A percentile compares a stretch with the other conserved stretches of the same genome.
phyloP scores from a whole-genome alignment of 495 filamentous ascomycete species.

The Rusavskia elegans region DNA sequence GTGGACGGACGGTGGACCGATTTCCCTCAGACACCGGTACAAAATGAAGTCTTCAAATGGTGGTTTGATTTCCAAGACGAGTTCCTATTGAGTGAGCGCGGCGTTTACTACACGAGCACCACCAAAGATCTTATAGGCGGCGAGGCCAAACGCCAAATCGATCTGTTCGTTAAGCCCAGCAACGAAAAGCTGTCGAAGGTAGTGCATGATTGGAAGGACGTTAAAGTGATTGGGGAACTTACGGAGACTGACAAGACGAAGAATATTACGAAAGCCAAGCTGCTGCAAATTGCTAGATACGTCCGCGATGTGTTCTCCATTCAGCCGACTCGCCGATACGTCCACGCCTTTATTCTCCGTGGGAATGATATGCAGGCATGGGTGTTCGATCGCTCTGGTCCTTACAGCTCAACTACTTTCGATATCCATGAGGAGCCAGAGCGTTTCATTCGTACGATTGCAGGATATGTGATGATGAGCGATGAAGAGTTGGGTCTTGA shows the following conservation, averaged over 20 bases:
- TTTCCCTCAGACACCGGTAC: constrained; percentile 3
- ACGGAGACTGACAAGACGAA: constrained; percentile 6
- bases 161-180: constrained; percentile 8
- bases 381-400: constrained; percentile 29
- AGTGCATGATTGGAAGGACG: constrained; percentile 8
- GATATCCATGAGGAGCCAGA: constrained; percentile 22
- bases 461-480: constrained; percentile 17
- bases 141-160: constrained; percentile 4
- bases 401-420: constrained; percentile 23
- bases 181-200: constrained; percentile 1
- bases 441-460: constrained; percentile 17
- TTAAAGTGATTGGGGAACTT: constrained; percentile 5
- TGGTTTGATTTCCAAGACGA: constrained; percentile 6
- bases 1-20: constrained; percentile 9
- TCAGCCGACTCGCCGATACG: constrained; percentile 6
- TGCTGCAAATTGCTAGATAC: constrained; percentile 9
- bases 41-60: constrained; percentile 6
- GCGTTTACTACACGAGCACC: constrained; percentile 7
- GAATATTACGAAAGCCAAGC: not conserved
- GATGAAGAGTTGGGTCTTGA: constrained; percentile 19
- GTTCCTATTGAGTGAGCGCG: not conserved
- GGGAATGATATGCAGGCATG: constrained; percentile 21
- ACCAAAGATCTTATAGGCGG: constrained; percentile 4
- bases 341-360: constrained; percentile 22
- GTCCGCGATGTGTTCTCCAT: constrained; percentile 3